These are phyloP conservation scores for Claviceps sp. DNA, from an alignment of 2,329 filamentous ascomycete species.

Conservation along the genomic window DNA sequence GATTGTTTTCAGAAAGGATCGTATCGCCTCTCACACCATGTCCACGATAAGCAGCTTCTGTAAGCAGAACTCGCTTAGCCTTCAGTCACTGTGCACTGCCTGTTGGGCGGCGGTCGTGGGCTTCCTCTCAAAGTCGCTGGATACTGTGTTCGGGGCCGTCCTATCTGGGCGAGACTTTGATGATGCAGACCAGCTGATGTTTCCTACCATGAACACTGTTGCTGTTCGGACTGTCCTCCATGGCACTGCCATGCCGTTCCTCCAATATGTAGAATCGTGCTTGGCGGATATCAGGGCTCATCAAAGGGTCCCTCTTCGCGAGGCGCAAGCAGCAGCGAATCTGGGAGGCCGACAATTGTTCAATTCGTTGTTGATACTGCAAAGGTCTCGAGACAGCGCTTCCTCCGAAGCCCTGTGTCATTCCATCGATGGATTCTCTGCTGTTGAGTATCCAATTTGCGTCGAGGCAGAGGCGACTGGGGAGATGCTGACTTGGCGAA, in stretches of 20 bases:
- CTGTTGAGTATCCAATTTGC: conserved; percentile 71
- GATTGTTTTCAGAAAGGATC: conserved; percentile 7
- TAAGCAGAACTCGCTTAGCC: conserved; percentile 50
- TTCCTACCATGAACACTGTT: conserved; percentile 89
- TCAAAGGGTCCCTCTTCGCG: conserved; percentile 66
- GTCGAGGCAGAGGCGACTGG: conserved; percentile 59
- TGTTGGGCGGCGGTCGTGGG: conserved; percentile 64
- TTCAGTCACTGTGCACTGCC: conserved; percentile 64
- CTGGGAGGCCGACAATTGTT: conserved; percentile 30
- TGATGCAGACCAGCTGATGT: conserved; percentile 53
- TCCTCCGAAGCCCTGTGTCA: conserved; percentile 32
- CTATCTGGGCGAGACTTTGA: conserved; percentile 73
- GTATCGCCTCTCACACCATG: neutral
- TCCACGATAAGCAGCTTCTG: conserved; percentile 40
- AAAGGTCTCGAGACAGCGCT: conserved; percentile 20
- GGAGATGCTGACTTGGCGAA: conserved; percentile 51
- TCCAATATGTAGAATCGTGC: conserved; percentile 61
- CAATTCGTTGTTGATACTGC: conserved; percentile 43
- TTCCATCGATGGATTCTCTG: conserved; percentile 49
- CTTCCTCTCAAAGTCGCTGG: conserved; percentile 46
- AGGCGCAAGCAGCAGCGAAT: conserved; percentile 36
- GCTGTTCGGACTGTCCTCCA: conserved; percentile 61
- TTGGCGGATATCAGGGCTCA: conserved; percentile 52
- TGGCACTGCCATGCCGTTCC: conserved; percentile 48
- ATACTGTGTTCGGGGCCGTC: conserved; percentile 71